Conservation (phyloP, 768 basidiomycete species). For the Agaricus sinodeliciosus region DNA sequence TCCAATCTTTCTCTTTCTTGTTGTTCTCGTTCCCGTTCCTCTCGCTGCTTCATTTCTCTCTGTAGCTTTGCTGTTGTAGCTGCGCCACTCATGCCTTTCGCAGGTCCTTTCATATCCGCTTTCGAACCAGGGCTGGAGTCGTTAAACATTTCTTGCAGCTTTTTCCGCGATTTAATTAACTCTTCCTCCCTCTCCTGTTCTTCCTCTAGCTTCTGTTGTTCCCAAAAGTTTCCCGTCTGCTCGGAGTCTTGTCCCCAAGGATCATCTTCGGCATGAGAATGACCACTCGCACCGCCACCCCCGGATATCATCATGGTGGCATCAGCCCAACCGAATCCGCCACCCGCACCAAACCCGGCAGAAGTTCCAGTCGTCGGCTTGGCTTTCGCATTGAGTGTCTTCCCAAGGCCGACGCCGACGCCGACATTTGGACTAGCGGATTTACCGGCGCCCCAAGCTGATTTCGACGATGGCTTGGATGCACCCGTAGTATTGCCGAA, state of each 20-base stretch:
- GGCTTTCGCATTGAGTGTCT: neutral
- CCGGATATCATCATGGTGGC: neutral
- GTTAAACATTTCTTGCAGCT: conserved; percentile 2
- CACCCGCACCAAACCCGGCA: neutral
- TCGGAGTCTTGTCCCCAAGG: too few relatives aligned
- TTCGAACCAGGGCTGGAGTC: neutral
- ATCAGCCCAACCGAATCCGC: conserved; percentile 7
- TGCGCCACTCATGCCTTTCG: neutral
- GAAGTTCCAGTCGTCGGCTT: conserved; percentile 6
- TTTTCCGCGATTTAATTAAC: neutral
- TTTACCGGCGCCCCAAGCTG: neutral
- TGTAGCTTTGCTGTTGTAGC: neutral
- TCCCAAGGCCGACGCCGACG: neutral
- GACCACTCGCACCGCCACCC: neutral
- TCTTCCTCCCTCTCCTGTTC: neutral
- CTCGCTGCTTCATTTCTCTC: conserved; percentile 3
- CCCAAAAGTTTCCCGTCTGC: neutral
- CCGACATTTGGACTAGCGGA: neutral
- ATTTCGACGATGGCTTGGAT: neutral
- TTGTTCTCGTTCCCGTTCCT: conserved; percentile 1
- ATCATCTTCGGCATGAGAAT: neutral
- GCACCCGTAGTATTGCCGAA: neutral
- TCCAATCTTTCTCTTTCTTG: neutral
- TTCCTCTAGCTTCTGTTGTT: neutral
- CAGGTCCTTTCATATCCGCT: neutral